Evolutionary conservation across 2,329 filamentous ascomycete genomes (phyloP), one percentile per base, ranked within the genome.

Genomic region (Aspergillus sclerotialis): DNA sequence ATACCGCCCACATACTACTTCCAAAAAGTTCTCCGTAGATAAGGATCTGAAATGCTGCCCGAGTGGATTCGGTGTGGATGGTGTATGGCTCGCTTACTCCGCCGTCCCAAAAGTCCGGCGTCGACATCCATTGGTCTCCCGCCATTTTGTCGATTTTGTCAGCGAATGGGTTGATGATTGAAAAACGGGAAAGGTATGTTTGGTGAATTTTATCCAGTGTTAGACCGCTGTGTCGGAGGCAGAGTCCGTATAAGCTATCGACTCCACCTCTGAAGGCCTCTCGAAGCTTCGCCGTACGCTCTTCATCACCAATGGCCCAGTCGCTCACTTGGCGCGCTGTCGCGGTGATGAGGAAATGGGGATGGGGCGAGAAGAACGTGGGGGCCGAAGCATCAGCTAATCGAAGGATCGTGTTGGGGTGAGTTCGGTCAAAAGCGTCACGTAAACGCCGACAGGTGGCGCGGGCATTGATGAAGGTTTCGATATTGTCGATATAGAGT

Each of bases 321-420:
- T 52, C 28, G 6, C 54, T 48, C 4, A 56, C 40, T 33, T 62
- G 47, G 5, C 46, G 41, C 3, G 55, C 58, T 10, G 51, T 53
- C 4, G 58, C 57, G 15, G 49, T 44, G 25, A 61, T 42, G 7
- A 64, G 53, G 32, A 60, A 60, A 26, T 57, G 44, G 1, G 60
- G 60, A 34, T 56, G 52, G 17, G 60, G 60, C 5, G 53, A 55
- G 45, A 61, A 63, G 47, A 62, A 62, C 21, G 47, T 50, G 5
- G 45, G 49, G 2, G 46, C 43, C n/a, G 56, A 55, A 8, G 58
- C 48, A 13, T 49, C 53, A 8, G 58, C 53, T 13, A 61, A 48
- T 2, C 40, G 49, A 6, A 63, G 43, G 13, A 62, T 58, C 17
- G 42, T 49, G 15, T 37, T 38, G 2, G 58, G 52, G 7, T 33